phyloP scores from a whole-genome alignment of 2,329 filamentous ascomycete species.

The Penicillium brasilianum region DNA sequence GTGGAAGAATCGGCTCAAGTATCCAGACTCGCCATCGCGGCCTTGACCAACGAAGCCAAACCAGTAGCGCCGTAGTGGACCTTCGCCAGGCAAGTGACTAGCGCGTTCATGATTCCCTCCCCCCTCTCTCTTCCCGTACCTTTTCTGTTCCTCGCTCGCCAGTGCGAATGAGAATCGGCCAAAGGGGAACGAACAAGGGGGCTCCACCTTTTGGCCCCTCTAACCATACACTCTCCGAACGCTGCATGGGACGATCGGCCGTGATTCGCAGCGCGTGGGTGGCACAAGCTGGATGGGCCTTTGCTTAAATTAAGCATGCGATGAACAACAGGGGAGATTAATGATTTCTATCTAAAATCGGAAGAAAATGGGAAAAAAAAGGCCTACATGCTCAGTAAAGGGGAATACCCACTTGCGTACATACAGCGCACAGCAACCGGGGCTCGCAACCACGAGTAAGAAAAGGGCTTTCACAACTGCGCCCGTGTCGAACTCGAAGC shows the following conservation, averaged over 20 bases:
- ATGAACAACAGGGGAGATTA: constrained; percentile 1
- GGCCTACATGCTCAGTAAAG: background rate
- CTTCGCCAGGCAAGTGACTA: constrained; percentile 8
- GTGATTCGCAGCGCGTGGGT: constrained; percentile 26
- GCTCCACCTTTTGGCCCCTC: constrained; percentile 1
- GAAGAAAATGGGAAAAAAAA: background rate
- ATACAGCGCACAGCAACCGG: background rate
- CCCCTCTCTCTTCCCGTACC: constrained; percentile 8
- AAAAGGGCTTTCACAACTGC: background rate
- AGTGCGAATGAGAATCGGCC: background rate
- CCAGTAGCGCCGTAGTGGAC: constrained; percentile 19
- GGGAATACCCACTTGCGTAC: constrained; percentile 4
- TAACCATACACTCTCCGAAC: background rate
- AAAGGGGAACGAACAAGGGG: background rate
- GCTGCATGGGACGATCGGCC: constrained; percentile 12
- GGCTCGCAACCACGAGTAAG: constrained; percentile 1
- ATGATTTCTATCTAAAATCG: background rate
- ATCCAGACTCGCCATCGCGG: constrained; percentile 7
- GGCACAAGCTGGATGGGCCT: constrained; percentile 24
- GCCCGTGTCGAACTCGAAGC: constrained; percentile 3
- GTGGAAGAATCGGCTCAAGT: constrained; percentile 19
- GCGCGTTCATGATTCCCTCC: constrained; percentile 10
- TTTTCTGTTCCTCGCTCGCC: constrained; percentile 7
- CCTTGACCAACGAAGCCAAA: background rate
- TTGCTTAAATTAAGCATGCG: constrained; percentile 29